Evolutionary conservation across 129 eudicot genomes (phyloP).

Genomic region (Chrysanthemum seticuspe): DNA sequence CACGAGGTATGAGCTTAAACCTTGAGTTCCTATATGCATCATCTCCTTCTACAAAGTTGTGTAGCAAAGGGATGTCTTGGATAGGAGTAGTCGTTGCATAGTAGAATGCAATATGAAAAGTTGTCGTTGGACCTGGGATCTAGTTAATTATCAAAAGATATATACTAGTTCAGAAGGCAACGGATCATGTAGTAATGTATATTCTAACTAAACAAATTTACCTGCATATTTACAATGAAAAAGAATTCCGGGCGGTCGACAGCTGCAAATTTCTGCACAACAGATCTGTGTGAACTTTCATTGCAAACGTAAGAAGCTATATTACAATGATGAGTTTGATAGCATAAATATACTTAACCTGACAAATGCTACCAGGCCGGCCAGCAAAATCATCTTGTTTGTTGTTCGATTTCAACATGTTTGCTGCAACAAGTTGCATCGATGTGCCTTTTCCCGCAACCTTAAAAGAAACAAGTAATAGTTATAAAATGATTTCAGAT

Average conservation of each 20-base stretch:
- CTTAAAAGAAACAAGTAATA: slow-evolving; percentile 27
- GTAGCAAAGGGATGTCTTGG: slow-evolving; percentile 59
- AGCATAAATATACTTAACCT: slow-evolving; percentile 35
- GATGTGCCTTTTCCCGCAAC: slow-evolving; percentile 54
- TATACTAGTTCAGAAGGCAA: not conserved
- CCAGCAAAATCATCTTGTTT: slow-evolving; percentile 77
- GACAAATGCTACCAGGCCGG: slow-evolving; percentile 73
- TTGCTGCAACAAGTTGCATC: slow-evolving; percentile 68
- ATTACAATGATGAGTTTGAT: not conserved
- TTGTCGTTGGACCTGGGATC: slow-evolving; percentile 67
- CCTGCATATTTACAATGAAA: slow-evolving; percentile 73
- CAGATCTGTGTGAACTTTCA: not conserved
- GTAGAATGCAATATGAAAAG: slow-evolving; percentile 55
- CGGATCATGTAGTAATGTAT: not conserved
- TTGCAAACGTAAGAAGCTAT: not conserved
- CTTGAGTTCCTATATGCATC: slow-evolving; percentile 73
- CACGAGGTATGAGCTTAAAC: slow-evolving; percentile 76
- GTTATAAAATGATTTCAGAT: not conserved
- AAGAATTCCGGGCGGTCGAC: slow-evolving; percentile 65
- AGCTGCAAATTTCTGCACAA: slow-evolving; percentile 72
- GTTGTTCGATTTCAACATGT: slow-evolving; percentile 66
- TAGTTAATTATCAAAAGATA: slow-evolving; percentile 5
- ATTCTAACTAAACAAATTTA: slow-evolving; percentile 15
- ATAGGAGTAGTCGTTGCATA: slow-evolving; percentile 64
- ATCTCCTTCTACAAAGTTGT: slow-evolving; percentile 70